phyloP scores from a whole-genome alignment of 805 yeast species.

The Naumovozyma dairenensis region DNA sequence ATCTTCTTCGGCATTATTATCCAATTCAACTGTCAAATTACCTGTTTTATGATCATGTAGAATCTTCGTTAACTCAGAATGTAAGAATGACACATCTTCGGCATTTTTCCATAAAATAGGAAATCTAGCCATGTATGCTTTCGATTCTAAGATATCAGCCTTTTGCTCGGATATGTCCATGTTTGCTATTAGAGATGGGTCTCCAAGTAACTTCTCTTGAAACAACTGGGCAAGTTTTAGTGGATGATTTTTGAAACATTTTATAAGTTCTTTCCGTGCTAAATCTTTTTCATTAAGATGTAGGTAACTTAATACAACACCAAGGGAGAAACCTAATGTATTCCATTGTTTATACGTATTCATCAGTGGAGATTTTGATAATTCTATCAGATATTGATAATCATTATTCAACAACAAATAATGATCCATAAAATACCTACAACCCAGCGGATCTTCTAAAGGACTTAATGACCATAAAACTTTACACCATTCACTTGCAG shows the following conservation, averaged over 20 bases:
- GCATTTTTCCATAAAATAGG: conserved; percentile 44
- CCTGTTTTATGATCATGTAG: conserved; percentile 11
- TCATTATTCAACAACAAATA: conserved; percentile 63
- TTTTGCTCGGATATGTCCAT: conserved; percentile 17
- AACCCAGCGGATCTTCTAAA: conserved; percentile 76
- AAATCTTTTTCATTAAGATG: conserved; percentile 30
- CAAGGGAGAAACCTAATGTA: conserved; percentile 63
- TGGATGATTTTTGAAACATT: conserved; percentile 50
- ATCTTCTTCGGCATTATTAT: neutral
- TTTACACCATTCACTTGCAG: conserved; percentile 71
- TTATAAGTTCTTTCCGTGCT: conserved; percentile 40
- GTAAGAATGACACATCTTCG: conserved; percentile 38
- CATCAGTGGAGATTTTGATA: conserved; percentile 47
- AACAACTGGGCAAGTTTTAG: conserved; percentile 31
- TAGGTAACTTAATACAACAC: conserved; percentile 54
- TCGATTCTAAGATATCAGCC: conserved; percentile 32
- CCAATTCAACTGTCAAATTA: neutral
- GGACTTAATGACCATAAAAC: conserved; percentile 61
- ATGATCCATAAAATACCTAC: conserved; percentile 71
- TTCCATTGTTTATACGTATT: conserved; percentile 55
- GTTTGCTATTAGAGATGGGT: conserved; percentile 6
- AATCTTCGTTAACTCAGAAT: conserved; percentile 30
- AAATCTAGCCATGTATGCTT: conserved; percentile 52
- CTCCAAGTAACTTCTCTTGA: conserved; percentile 20
- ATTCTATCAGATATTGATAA: conserved; percentile 47